Conservation (phyloP, 148 eudicot species). For the Vaccinium macrocarpon region DNA sequence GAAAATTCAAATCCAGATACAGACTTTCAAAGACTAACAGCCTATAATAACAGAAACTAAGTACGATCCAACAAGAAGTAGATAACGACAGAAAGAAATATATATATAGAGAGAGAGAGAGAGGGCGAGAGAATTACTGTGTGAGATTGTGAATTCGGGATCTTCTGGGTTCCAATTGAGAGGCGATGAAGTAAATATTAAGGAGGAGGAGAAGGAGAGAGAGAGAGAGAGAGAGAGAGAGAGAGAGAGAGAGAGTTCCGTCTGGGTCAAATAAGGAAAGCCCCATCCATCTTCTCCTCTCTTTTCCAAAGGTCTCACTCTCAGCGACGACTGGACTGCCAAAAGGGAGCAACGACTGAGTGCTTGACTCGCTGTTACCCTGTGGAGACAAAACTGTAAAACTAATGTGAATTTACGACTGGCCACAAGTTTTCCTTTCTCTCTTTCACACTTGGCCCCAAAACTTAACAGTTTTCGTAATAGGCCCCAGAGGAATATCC, state of each 20-base stretch:
- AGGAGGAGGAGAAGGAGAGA: not conserved
- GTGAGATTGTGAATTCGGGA: not conserved
- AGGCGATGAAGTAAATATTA: not conserved
- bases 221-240: not conserved
- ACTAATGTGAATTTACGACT: not conserved
- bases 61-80: not conserved
- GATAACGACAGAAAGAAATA: not conserved
- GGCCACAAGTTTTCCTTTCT: not conserved
- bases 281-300: not conserved
- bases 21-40: not conserved
- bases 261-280: conserved; percentile 17
- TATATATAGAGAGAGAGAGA: too few relatives aligned
- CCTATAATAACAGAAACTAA: not conserved
- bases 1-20: not conserved
- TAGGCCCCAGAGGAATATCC: not conserved
- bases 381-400: not conserved
- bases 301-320: not conserved
- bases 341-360: conserved; percentile 8
- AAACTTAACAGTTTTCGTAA: not conserved
- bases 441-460: not conserved
- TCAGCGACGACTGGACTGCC: conserved; percentile 7
- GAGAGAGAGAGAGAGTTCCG: not conserved
- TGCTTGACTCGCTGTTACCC: conserved; percentile 1
- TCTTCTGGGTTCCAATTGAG: not conserved
- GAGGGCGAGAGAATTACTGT: not conserved